Evolutionary conservation across 805 yeast genomes (phyloP).

Genomic region (Ogataea sp.): DNA sequence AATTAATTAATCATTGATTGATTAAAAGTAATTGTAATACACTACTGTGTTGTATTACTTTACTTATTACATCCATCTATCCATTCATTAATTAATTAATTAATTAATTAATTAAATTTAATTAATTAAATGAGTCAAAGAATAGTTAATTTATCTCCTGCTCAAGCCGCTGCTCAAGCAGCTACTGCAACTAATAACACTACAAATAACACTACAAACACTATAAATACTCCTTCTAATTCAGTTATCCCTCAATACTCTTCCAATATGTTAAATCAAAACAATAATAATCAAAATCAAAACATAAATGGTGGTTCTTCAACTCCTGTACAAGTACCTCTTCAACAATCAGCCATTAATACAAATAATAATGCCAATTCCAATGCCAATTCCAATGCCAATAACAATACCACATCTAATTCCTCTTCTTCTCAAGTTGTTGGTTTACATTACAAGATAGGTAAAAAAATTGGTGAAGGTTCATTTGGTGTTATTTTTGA

Average conservation of each 20-base stretch:
- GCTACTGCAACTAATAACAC: constrained; percentile 21
- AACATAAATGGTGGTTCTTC: too few relatives aligned
- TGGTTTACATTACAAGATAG: constrained; percentile 93
- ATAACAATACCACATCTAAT: constrained; percentile 10
- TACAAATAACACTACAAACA: constrained; percentile 8
- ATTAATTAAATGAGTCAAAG: constrained; percentile 1
- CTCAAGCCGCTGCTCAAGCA: constrained; percentile 27
- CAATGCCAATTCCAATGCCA: constrained; percentile 1
- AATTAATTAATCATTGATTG: too few relatives aligned
- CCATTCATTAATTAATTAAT: neutral
- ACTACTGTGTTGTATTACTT: too few relatives aligned
- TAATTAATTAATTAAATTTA: neutral
- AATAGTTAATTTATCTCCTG: constrained; percentile 9
- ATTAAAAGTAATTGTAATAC: too few relatives aligned
- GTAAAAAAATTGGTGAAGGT: constrained; percentile 97
- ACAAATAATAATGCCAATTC: constrained; percentile 8
- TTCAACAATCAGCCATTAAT: constrained; percentile 4
- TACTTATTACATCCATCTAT: neutral
- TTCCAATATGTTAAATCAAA: too few relatives aligned
- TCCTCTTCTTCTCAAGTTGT: constrained; percentile 54
- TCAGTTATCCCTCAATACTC: constrained; percentile 6
- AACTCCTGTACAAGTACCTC: too few relatives aligned
- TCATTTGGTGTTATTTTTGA: constrained; percentile 97
- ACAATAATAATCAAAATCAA: too few relatives aligned
- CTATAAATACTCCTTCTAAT: constrained; percentile 4